These are phyloP conservation scores for Phytophthora fragariaefolia DNA, from an alignment of 352 stramenopile species.

Conservation along the genomic window DNA sequence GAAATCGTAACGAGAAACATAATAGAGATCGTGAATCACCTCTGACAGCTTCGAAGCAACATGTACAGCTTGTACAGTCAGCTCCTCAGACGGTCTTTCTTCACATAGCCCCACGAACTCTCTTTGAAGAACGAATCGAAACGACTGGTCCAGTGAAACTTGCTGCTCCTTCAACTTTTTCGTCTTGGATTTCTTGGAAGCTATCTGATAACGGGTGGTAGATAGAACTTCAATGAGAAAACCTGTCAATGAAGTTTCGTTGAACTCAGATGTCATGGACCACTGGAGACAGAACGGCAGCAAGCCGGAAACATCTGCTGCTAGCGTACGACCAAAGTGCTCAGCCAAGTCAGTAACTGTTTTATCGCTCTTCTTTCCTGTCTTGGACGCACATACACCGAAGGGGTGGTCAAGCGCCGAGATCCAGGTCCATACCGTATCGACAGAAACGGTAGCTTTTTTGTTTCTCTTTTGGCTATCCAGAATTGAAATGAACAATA, in stretches of 20 bases:
- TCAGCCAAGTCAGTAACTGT: conserved; percentile 38
- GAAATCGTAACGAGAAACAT: conserved; percentile 60
- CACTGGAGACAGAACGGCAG: conserved; percentile 71
- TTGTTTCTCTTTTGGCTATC: conserved; percentile 12
- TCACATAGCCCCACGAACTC: conserved; percentile 66
- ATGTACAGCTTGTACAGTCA: conserved; percentile 31
- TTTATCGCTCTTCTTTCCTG: conserved; percentile 17
- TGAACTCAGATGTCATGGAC: conserved; percentile 60
- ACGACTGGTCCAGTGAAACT: conserved; percentile 49
- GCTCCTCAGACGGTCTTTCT: conserved; percentile 22
- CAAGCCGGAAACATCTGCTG: conserved; percentile 43
- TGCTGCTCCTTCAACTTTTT: conserved; percentile 54
- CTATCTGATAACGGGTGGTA: conserved; percentile 43
- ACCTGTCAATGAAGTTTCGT: conserved; percentile 48
- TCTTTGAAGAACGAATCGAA: conserved; percentile 70
- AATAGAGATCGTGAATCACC: conserved; percentile 47
- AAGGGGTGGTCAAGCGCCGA: conserved; percentile 63
- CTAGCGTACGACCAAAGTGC: conserved; percentile 52
- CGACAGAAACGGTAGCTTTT: conserved; percentile 35
- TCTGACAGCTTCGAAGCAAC: conserved; percentile 63
- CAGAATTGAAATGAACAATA: conserved; percentile 66
- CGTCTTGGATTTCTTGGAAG: conserved; percentile 40
- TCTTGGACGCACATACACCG: conserved; percentile 27
- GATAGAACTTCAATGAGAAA: conserved; percentile 70
- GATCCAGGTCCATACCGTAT: conserved; percentile 56